Percentiles rank a stretch among this genome's conserved stretches.
phyloP scores from a whole-genome alignment of 2,329 filamentous ascomycete genomes.

The Parafenestella ontariensis region DNA sequence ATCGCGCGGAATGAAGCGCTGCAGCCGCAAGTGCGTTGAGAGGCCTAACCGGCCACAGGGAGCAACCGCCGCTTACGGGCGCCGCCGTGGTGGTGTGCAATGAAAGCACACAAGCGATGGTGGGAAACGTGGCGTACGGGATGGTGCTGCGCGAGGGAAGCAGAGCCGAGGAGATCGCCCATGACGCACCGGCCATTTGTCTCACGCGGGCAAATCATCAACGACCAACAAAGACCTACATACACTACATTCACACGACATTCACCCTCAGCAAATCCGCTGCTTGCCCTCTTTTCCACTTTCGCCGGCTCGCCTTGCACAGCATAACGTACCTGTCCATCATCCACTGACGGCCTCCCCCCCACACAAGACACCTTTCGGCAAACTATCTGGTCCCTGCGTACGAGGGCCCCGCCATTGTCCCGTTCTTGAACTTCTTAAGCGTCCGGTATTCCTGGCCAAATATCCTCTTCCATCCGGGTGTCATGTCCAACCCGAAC shows the following conservation, averaged over 20 bases:
- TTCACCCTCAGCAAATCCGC: slow-evolving; percentile 23
- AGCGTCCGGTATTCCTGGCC: slow-evolving; percentile 68
- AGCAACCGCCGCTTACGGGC: slow-evolving; percentile 4
- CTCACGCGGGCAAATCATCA: slow-evolving; percentile 39
- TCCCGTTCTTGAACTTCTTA: slow-evolving; percentile 11
- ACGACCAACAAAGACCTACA: slow-evolving; percentile 47
- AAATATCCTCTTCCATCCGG: slow-evolving; percentile 73
- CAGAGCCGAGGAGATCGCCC: slow-evolving; percentile 15
- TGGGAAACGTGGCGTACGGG: slow-evolving; percentile 16
- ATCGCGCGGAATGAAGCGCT: neutral
- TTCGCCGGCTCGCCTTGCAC: slow-evolving; percentile 14
- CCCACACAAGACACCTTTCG: slow-evolving; percentile 10
- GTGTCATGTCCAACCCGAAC: slow-evolving; percentile 66
- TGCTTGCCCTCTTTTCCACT: slow-evolving; percentile 21
- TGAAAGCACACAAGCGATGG: slow-evolving; percentile 21
- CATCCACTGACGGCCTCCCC: slow-evolving; percentile 1
- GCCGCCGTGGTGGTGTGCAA: slow-evolving; percentile 9
- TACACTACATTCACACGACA: slow-evolving; percentile 32
- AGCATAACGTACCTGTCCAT: slow-evolving; percentile 12
- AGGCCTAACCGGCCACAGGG: neutral
- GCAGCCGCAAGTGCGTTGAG: neutral
- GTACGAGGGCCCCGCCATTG: slow-evolving; percentile 16
- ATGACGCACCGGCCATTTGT: slow-evolving; percentile 34
- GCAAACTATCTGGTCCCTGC: slow-evolving; percentile 25
- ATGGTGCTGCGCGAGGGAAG: slow-evolving; percentile 6